Conservation (phyloP, 2,329 filamentous ascomycete genomes). For the Colletotrichum coccodes region DNA sequence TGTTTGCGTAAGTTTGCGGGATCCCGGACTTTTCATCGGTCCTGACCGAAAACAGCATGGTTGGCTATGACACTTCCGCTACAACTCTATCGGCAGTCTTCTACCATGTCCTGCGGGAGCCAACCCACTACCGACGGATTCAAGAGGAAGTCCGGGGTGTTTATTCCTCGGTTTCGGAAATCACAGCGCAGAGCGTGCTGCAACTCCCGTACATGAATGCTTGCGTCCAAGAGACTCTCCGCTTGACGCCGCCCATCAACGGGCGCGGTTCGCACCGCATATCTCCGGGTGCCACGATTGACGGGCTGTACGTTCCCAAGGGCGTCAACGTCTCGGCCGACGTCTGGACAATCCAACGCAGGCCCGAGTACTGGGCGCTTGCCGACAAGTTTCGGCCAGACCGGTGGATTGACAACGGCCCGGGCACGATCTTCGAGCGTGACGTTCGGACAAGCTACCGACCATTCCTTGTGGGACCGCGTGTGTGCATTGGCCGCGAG, state of each 20-base stretch:
- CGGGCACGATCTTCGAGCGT: constrained; percentile 5
- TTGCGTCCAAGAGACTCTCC: constrained; percentile 65
- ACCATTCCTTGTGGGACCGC: constrained; percentile 10
- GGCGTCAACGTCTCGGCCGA: constrained; percentile 15
- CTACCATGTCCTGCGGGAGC: constrained; percentile 7
- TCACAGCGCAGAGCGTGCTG: constrained; percentile 1
- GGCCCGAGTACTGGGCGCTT: constrained; percentile 51
- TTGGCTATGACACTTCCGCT: constrained; percentile 2
- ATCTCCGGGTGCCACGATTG: background rate
- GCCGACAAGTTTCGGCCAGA: constrained; percentile 58
- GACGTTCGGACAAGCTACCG: constrained; percentile 20
- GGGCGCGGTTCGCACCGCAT: constrained; percentile 13
- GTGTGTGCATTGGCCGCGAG: constrained; percentile 22
- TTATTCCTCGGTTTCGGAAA: background rate
- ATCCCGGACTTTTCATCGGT: background rate
- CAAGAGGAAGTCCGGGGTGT: background rate
- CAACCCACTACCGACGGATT: background rate
- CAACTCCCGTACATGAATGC: constrained; percentile 43
- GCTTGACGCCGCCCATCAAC: constrained; percentile 60
- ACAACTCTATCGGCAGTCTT: constrained; percentile 21
- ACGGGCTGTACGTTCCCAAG: constrained; percentile 6
- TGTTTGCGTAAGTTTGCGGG: constrained; percentile 3
- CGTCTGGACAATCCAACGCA: constrained; percentile 46
- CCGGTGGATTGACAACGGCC: constrained; percentile 48
- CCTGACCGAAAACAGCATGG: constrained; percentile 14